phyloP scores from a whole-genome alignment of 225 moss, liverwort and hornwort species.

The Straminergon stramineum region DNA sequence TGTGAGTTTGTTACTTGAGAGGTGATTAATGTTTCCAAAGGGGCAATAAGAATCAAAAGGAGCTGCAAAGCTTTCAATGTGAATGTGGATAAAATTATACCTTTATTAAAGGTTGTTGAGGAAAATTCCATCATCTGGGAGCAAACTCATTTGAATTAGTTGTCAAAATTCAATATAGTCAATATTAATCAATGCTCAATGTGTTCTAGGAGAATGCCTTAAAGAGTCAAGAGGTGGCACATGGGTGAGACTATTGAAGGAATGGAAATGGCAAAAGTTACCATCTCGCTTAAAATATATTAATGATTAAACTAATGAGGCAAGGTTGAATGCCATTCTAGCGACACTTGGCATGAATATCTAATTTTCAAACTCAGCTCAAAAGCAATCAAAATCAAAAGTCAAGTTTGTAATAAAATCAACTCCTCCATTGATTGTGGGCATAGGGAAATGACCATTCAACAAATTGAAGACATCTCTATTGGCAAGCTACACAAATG shows the following conservation, averaged over 20 bases:
- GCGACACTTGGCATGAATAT: background rate
- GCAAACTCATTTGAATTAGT: background rate
- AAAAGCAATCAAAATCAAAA: background rate
- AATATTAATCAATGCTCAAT: background rate
- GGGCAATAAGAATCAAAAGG: background rate
- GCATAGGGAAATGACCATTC: background rate
- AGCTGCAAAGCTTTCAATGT: background rate
- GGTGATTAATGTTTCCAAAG: background rate
- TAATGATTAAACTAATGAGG: background rate
- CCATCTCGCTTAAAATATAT: background rate
- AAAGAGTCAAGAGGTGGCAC: background rate
- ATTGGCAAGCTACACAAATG: background rate
- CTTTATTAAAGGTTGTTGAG: background rate
- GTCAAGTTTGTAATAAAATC: background rate
- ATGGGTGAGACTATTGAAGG: background rate
- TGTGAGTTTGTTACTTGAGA: background rate
- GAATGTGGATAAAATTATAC: background rate
- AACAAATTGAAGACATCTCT: background rate
- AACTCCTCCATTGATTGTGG: background rate
- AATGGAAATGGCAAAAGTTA: background rate
- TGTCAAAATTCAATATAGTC: background rate
- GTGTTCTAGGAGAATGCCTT: background rate
- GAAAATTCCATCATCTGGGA: background rate
- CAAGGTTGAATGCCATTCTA: background rate
- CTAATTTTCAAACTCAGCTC: rapidly evolving